A percentile compares a stretch with the other conserved stretches of the same genome.
These are phyloP conservation scores for Chalaropsis ovoidea DNA, from an alignment of 2,329 filamentous ascomycete genomes.

Conservation along the genomic window DNA sequence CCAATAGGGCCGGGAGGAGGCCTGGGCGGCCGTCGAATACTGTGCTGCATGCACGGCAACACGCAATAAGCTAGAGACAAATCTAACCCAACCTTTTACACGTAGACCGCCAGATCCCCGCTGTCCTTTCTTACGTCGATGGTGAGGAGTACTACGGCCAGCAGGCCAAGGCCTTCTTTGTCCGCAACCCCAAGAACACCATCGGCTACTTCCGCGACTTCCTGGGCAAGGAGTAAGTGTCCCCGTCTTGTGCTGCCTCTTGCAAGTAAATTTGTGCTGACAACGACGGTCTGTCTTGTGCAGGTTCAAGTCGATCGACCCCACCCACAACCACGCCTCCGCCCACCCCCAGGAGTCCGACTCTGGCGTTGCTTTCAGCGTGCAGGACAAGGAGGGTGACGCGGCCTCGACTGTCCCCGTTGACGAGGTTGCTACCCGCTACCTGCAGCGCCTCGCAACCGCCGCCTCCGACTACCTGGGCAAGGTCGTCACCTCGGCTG, in stretches of 20 bases:
- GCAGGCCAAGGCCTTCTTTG: constrained; percentile 86
- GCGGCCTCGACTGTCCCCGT: constrained; percentile 57
- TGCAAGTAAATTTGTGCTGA: not conserved
- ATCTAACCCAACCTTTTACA: constrained; percentile 24
- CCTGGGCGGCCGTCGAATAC: not conserved
- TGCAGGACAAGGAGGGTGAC: constrained; percentile 58
- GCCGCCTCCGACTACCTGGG: constrained; percentile 88
- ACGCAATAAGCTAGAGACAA: not conserved
- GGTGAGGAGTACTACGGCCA: constrained; percentile 95
- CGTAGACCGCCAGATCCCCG: constrained; percentile 89
- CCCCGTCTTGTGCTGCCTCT: not conserved
- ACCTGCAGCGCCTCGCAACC: constrained; percentile 67
- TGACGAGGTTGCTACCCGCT: constrained; percentile 72
- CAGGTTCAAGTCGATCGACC: constrained; percentile 84
- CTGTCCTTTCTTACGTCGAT: constrained; percentile 84
- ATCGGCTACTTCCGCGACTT: constrained; percentile 94
- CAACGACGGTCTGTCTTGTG: not conserved
- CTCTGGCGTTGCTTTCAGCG: constrained; percentile 65
- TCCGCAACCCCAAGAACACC: constrained; percentile 88
- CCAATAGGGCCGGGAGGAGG: not conserved
- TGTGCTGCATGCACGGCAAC: not conserved
- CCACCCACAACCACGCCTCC: constrained; percentile 85
- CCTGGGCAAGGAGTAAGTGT: constrained; percentile 74
- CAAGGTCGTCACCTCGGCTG: constrained; percentile 86
- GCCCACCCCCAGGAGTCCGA: constrained; percentile 73